Base-by-base conservation (phyloP, 768 basidiomycete species). In the Leccinum broughii region DNA sequence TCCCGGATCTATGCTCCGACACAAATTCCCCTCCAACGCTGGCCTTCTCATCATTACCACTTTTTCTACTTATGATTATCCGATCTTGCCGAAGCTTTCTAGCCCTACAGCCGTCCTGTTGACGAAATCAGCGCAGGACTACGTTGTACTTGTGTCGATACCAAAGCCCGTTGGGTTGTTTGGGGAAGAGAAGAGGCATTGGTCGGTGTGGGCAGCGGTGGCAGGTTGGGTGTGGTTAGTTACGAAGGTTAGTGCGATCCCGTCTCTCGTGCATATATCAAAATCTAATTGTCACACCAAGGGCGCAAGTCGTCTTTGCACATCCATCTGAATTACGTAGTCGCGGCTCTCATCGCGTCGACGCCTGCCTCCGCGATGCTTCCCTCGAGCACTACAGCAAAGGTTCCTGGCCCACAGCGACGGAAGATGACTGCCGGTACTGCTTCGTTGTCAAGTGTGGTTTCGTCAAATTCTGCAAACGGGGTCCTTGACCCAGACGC, bases 111-210 rank as follows among this genome's bases (percentile, higher is more conserved):
- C 92, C 0, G 77, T 80, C 0, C 85, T 0, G 84, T 97, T 1
- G 94, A 98, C 65, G 95, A 98, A 64, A 83, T 90, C 15, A 95
- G 97, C 0, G 86, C 86, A 46, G 89, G 82, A 0, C 72, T 98
- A 15, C 90, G 93, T 0, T 98, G 96, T 69, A 88, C 90, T 1
- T 83, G 83, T 35, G 88, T 94, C 83, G 87, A 95, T 67, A 3
- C 3, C 3, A 79, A 80, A 37, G 78, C 78, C n/a, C 78, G 77
- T 48, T 87, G 90, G 68, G 85, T 98, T 66, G 84, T 94, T 14
- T 83, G 98, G 2, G 96, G 94, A 0, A 76, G 91, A 58, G 92
- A 97, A 51, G 97, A 98, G 67, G 96, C 94, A 4, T 87, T 98
- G 22, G 95, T 95, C 66, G 79, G 90, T 7, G 94, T 92, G 67